Conservation (phyloP, 208 protist genomes). For the Naegleria gruberi region DNA sequence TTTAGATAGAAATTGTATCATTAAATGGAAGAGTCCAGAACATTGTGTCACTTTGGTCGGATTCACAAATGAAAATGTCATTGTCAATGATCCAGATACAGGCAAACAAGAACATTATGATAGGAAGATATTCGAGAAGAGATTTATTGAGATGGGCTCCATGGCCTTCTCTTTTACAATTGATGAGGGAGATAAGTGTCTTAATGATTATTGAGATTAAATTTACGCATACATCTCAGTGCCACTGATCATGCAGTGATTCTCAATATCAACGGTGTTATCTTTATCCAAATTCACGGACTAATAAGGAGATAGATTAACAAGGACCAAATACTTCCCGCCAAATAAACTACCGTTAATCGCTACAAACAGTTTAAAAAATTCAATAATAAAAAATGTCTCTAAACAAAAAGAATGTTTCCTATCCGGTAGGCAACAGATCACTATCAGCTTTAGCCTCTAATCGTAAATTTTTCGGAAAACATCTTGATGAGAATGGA, state of each 20-base stretch:
- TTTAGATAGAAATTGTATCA: neutral
- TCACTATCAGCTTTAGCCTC: neutral
- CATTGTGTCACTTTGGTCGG: neutral
- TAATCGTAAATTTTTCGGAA: neutral
- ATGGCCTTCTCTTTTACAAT: neutral
- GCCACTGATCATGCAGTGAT: too few relatives aligned
- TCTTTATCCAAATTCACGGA: too few relatives aligned
- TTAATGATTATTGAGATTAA: too few relatives aligned
- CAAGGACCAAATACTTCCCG: too few relatives aligned
- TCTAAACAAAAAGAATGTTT: neutral
- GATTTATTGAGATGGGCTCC: neutral
- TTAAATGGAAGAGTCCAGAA: neutral
- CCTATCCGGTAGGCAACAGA: neutral
- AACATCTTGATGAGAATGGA: neutral
- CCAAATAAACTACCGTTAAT: too few relatives aligned
- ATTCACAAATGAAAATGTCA: neutral
- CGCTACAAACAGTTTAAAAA: too few relatives aligned
- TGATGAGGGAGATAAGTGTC: too few relatives aligned
- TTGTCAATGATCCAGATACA: neutral
- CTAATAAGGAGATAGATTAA: too few relatives aligned
- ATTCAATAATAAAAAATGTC: neutral
- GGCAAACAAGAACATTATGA: neutral
- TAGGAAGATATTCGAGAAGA: neutral
- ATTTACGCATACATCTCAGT: too few relatives aligned
- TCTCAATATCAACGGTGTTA: too few relatives aligned